Evolutionary conservation across 441 rosid genomes (phyloP).

Genomic region (Biscutella laevigata): DNA sequence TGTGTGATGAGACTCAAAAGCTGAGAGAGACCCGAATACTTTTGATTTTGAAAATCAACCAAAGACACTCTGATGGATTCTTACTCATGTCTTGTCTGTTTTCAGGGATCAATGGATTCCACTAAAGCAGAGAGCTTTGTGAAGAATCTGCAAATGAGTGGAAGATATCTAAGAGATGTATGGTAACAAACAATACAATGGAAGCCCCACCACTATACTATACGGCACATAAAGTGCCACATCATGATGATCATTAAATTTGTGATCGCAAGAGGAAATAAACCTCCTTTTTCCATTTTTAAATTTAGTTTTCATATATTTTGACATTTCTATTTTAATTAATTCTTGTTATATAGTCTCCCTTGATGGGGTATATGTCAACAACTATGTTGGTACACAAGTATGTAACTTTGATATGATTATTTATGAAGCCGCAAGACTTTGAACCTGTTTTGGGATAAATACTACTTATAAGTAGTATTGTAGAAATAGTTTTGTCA

Average conservation of each 20-base stretch:
- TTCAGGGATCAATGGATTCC: constrained; percentile 73
- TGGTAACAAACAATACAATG: constrained; percentile 13
- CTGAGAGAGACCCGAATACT: too few relatives aligned
- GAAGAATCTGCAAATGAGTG: constrained; percentile 80
- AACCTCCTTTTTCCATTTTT: constrained; percentile 6
- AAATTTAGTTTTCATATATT: not conserved
- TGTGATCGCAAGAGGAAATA: constrained; percentile 14
- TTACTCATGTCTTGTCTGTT: not conserved
- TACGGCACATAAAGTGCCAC: constrained; percentile 17
- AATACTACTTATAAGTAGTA: too few relatives aligned
- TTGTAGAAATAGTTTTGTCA: too few relatives aligned
- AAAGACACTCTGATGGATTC: not conserved
- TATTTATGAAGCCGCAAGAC: constrained; percentile 1
- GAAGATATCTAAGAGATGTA: constrained; percentile 88
- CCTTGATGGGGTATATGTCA: constrained; percentile 13
- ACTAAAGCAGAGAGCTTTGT: constrained; percentile 84
- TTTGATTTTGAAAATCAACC: too few relatives aligned
- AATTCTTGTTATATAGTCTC: constrained; percentile 16
- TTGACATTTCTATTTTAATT: constrained; percentile 16
- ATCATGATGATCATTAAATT: constrained; percentile 19
- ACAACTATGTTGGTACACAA: constrained; percentile 13
- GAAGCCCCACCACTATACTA: constrained; percentile 3
- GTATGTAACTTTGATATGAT: constrained; percentile 16
- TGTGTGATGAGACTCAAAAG: not conserved
- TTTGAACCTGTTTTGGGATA: not conserved